phyloP scores from a whole-genome alignment of 1,284 basidiomycete genomes.

The Schizopora paradoxa region DNA sequence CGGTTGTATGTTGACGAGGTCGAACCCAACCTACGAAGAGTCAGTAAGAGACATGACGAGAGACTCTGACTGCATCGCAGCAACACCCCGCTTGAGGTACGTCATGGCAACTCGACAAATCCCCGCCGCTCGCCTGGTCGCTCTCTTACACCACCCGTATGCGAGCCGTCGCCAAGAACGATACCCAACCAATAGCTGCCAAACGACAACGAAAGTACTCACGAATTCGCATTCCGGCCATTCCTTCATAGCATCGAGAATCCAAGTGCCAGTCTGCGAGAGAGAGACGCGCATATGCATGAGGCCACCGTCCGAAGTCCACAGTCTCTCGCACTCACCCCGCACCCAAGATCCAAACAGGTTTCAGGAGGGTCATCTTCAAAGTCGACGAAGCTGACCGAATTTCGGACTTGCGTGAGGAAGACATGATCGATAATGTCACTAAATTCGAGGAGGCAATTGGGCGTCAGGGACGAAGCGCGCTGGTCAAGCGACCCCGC shows the following conservation, averaged over 20 bases:
- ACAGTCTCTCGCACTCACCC: slow-evolving; percentile 41
- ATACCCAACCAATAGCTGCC: too few species aligned
- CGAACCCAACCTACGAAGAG: slow-evolving; percentile 59
- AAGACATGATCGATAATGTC: slow-evolving; percentile 55
- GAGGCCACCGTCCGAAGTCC: not conserved
- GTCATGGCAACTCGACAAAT: too few species aligned
- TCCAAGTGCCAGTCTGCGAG: slow-evolving; percentile 60
- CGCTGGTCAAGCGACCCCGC: slow-evolving; percentile 9
- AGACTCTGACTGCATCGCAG: too few species aligned
- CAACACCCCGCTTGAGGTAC: too few species aligned
- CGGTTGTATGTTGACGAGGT: slow-evolving; percentile 67
- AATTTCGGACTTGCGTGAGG: slow-evolving; percentile 41
- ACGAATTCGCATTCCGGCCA: slow-evolving; percentile 67
- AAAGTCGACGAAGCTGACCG: slow-evolving; percentile 53
- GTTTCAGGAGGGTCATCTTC: slow-evolving; percentile 38
- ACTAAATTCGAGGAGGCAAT: slow-evolving; percentile 28
- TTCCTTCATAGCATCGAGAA: slow-evolving; percentile 63
- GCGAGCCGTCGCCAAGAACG: too few species aligned
- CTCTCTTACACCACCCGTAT: too few species aligned
- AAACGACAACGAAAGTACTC: slow-evolving; percentile 26
- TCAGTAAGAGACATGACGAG: slow-evolving; percentile 1
- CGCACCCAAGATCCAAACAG: slow-evolving; percentile 65
- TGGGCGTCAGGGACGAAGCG: slow-evolving; percentile 18
- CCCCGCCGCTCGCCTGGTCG: too few species aligned
- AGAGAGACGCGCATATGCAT: slow-evolving; percentile 5